Evolutionary conservation across 2,329 filamentous ascomycete species (phyloP).

Genomic region (Colletotrichum aenigma): DNA sequence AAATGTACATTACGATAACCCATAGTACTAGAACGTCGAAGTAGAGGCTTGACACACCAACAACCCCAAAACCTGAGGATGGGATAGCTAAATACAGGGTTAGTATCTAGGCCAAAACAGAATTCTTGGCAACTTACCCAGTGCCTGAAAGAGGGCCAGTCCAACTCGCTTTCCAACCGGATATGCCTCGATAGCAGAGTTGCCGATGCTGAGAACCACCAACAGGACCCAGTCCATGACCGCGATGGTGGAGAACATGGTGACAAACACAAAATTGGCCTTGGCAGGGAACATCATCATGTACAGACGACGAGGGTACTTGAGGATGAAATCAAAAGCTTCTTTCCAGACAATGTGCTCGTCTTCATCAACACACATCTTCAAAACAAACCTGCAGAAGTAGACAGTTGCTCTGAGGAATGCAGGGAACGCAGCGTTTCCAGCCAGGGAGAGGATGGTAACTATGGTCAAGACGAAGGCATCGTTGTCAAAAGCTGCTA

Average conservation of each 20-base stretch:
- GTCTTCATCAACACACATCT: slow-evolving; percentile 38
- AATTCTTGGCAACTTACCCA: slow-evolving; percentile 41
- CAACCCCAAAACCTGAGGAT: slow-evolving; percentile 69
- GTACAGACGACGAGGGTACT: slow-evolving; percentile 62
- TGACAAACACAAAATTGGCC: slow-evolving; percentile 69
- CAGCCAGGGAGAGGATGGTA: slow-evolving; percentile 64
- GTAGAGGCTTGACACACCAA: slow-evolving; percentile 59
- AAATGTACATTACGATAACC: slow-evolving; percentile 71
- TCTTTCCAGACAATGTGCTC: slow-evolving; percentile 47
- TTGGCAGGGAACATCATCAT: slow-evolving; percentile 67
- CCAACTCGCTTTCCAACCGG: slow-evolving; percentile 59
- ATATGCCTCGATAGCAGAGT: slow-evolving; percentile 56
- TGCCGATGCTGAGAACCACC: slow-evolving; percentile 68
- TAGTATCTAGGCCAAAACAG: neutral
- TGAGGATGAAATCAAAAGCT: slow-evolving; percentile 58
- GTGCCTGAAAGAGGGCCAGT: slow-evolving; percentile 69
- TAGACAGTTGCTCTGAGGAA: slow-evolving; percentile 66
- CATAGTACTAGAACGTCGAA: slow-evolving; percentile 65
- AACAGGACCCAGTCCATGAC: slow-evolving; percentile 69
- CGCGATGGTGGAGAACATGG: slow-evolving; percentile 64
- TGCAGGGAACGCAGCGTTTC: slow-evolving; percentile 69
- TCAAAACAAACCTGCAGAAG: slow-evolving; percentile 48
- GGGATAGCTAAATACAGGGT: slow-evolving; percentile 53
- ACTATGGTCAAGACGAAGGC: slow-evolving; percentile 57
- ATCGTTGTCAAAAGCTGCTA: slow-evolving; percentile 61